Base-by-base conservation (phyloP, 2,329 filamentous ascomycete genomes). In the Colletotrichum truncatum region DNA sequence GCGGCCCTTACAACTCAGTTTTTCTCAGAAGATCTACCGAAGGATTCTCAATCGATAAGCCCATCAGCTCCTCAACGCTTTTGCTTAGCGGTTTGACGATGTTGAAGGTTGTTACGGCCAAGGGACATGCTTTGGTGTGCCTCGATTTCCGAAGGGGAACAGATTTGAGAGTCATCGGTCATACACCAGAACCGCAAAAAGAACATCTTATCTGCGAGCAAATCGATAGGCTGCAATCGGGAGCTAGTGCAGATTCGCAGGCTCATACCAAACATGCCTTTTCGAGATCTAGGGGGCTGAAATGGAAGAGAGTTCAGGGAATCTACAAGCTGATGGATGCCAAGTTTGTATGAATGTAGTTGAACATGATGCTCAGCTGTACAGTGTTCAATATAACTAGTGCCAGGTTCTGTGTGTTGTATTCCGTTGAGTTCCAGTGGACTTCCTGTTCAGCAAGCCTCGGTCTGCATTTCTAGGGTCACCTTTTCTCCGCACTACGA, bases 11-110 rank as follows among this genome's bases (percentile, higher is more conserved):
- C 67, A 73, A 72, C 53, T 38, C 67, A 0, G 51, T 72, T 4
- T 74, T 73, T 51, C 38, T 32, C 4, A 62, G 63, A 6, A 51
- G 59, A 26, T 43, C 49, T 5, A 49, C 58, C 4, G 62, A 60
- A 10, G 70, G 72, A 14, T 71, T 72, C 45, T 71, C 72, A 2
- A 74, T 74, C 46, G 71, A 74, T 54, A 43, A 21, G 16, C 70
- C 70, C 1, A 59, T 72, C 18, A 63, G 41, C 16, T 54, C 39
- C 18, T 49, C 54, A 26, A 71, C 73, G 53, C 25, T 56, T 8
- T 32, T 56, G 1, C 39, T 56, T 4, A 56, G 53, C 39, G 53
- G 53, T 3, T 12, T 56, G 53, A 34, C 25, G 8, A 21, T 56
- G 38, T 12, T 56, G 10, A 56, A 56, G 16, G 38, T 56, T 1